These are phyloP conservation scores for Chlorella variabilis DNA, from an alignment of 163 green algal species.

Conservation along the genomic window DNA sequence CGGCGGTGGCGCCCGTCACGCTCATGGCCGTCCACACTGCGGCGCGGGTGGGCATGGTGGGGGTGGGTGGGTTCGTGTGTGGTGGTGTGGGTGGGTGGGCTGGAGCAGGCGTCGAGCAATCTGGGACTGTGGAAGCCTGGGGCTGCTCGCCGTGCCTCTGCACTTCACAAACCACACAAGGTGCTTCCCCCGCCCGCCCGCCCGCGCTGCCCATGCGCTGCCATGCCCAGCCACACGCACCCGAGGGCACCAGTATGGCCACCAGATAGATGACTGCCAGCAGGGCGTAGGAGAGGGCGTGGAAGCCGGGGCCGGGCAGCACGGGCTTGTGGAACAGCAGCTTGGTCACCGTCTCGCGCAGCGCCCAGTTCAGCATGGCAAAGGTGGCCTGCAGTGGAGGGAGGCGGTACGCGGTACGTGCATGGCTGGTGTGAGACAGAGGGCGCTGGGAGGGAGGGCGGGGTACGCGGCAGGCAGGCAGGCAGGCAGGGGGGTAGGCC, in stretches of 20 bases:
- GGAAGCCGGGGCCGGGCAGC: slow-evolving; percentile 39
- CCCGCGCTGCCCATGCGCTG: too few relatives aligned
- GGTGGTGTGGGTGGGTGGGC: too few relatives aligned
- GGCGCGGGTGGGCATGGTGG: background rate
- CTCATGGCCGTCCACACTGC: slow-evolving; percentile 51
- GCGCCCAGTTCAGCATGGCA: slow-evolving; percentile 57
- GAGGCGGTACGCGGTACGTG: too few relatives aligned
- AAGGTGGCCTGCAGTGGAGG: slow-evolving; percentile 39
- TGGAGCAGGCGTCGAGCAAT: too few relatives aligned
- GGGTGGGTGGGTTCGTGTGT: background rate
- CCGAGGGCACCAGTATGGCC: slow-evolving; percentile 37
- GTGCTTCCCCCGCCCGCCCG: too few relatives aligned
- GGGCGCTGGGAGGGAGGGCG: too few relatives aligned
- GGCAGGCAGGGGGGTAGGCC: too few relatives aligned
- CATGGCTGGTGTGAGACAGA: too few relatives aligned
- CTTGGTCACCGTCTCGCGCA: slow-evolving; percentile 50
- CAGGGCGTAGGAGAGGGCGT: slow-evolving; percentile 29
- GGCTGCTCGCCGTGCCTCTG: too few relatives aligned
- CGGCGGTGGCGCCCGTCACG: slow-evolving; percentile 49
- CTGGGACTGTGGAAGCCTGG: too few relatives aligned
- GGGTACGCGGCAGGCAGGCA: too few relatives aligned
- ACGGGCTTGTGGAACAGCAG: slow-evolving; percentile 30
- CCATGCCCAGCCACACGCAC: slow-evolving; percentile 1
- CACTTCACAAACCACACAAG: too few relatives aligned
- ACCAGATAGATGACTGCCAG: slow-evolving; percentile 38